Base-by-base conservation (phyloP, 2,329 filamentous ascomycete genomes). In the Exophiala spinifera region DNA sequence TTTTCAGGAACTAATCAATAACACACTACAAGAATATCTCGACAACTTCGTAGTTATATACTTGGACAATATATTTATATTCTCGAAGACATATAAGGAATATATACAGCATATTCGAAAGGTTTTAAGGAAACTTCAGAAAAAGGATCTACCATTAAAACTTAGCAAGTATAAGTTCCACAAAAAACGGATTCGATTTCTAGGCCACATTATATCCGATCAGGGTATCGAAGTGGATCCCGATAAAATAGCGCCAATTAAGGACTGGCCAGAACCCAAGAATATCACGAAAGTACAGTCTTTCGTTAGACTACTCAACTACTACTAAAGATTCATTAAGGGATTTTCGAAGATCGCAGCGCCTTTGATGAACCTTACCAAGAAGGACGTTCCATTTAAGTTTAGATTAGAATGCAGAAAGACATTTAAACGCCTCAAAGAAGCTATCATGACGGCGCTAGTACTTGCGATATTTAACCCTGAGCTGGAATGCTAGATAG, bases 91-190 rank as follows among this genome's bases (percentile, higher is more conserved):
- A 60, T 56, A 49, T 19, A 54, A 31, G 48, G 55, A 15, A 44
- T 47, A 25, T 65, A 63, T 39, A 15, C 63, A 10, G 46, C 8
- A 61, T 70, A 11, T 71, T 63, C 55, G 61, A 44, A 19, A 56
- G 67, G 40, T 59, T 19, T 3, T 10, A 47, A 7, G 55, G 65
- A 44, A 40, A 69, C 52, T 51, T 71, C 56, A 44, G 37, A 36
- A 23, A 55, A 37, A 34, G 59, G 34, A 44, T 65, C 19, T 14
- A 44, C 19, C 23, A 4, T 36, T 64, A 13, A 55, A 61, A 11
- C 59, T 59, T 21, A 51, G 64, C 2, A 72, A 72, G 58, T 69
- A 56, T 57, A 43, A 65, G 40, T 71, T 70, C 56, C 54, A 66
- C 52, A 57, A 55, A 34, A 55, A 65, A 25, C 31, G 63, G 55